These are phyloP conservation scores for Aspergillus avenaceus DNA, from an alignment of 495 filamentous ascomycete genomes.

Conservation along the genomic window DNA sequence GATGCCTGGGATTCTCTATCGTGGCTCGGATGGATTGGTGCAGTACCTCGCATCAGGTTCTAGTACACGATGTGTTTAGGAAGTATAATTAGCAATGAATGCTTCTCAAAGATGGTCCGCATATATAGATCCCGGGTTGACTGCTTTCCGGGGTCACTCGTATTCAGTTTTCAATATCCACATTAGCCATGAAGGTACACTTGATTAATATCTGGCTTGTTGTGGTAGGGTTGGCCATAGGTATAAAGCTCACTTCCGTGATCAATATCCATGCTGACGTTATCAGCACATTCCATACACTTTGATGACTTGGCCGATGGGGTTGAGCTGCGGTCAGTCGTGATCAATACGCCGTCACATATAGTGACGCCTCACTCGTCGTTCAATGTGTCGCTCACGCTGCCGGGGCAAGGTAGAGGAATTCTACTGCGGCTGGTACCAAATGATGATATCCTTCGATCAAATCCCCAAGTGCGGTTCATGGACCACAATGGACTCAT, in stretches of 20 bases:
- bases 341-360: slow-evolving; percentile 4
- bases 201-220: not conserved
- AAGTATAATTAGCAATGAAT: no score
- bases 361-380: not conserved
- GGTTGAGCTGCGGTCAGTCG: not conserved
- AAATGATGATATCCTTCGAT: slow-evolving; percentile 9
- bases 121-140: not conserved
- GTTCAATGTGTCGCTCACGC: slow-evolving; percentile 5
- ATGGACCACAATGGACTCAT: not conserved
- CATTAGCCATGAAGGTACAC: not conserved
- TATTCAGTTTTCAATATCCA: not conserved
- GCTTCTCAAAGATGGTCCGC: no score
- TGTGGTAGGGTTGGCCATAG: not conserved
- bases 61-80: no score
- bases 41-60: no score
- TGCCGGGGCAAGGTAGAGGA: not conserved
- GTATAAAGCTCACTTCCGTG: no score
- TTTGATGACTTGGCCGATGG: not conserved
- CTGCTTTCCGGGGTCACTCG: not conserved
- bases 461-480: slow-evolving; percentile 5
- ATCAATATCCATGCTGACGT: not conserved
- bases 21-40: no score
- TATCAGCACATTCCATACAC: slow-evolving; percentile 9
- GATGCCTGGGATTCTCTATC: slow-evolving; percentile 5
- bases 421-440: slow-evolving; percentile 3